Base-by-base conservation (phyloP, 2,329 filamentous ascomycete genomes). In the Phialemoniopsis sp. region DNA sequence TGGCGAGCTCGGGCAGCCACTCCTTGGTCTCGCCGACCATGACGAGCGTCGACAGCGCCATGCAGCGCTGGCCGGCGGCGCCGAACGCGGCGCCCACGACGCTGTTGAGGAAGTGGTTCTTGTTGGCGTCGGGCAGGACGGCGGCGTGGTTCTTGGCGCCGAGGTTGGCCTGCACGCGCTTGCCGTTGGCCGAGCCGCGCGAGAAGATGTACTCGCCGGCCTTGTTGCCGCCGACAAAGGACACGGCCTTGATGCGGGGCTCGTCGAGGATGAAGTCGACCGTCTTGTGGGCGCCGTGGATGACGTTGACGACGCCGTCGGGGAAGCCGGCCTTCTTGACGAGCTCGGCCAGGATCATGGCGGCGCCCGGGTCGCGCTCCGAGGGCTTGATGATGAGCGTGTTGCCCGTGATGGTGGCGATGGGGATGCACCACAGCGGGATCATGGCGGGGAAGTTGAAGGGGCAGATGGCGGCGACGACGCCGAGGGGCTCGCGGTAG, bases 361-460 rank as follows among this genome's bases (percentile, higher is more conserved):
- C 81, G 9, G 87, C 87, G 44, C 87, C 87, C 8, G 87, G 87
- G 54, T 91, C 87, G 42, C 87, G 80, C 69, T 94, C 87, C 2
- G 87, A 91, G 9, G 87, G 87, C 75, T 94, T 94, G 52, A 94
- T 72, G 50, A 94, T 79, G 42, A 89, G 71, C 13, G 86, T 90
- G 70, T 94, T 94, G 38, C 87, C 87, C 14, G 85, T 89, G 19
- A 90, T 78, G 32, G 87, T 87, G 34, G 87, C 87, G 52, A 93
- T 86, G 30, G 87, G 88, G 46, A 94, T 89, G 45, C 79, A 89
- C 87, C 87, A 94, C n/a, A 94, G 74, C 4, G 87, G 88, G 60
- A 94, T 93, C 87, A 94, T 94, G 52, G 87, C 87, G 32, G 87
- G 87, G 67, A 93, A 93, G 72, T 93, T 93, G 59, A 93, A 93